These are phyloP conservation scores for Aspergillus pseudoterreus DNA, from an alignment of 2,329 filamentous ascomycete species.

Conservation along the genomic window DNA sequence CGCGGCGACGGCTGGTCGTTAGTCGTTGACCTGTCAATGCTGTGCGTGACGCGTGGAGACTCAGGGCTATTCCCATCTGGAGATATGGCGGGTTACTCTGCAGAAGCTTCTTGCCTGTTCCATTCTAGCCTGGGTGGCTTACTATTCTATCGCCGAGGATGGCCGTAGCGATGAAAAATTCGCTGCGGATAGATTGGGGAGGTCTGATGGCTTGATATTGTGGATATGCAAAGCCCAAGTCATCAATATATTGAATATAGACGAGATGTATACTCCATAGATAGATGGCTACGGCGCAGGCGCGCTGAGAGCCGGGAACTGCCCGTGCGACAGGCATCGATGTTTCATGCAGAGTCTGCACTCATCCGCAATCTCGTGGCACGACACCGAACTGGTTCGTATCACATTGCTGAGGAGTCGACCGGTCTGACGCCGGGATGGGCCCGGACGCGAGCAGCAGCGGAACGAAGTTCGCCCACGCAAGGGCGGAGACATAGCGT, in stretches of 20 bases:
- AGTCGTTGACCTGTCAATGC: conserved; percentile 4
- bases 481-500: neutral
- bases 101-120: neutral
- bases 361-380: neutral
- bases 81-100: neutral
- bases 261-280: neutral
- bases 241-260: neutral
- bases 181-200: neutral
- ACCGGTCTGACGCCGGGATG: neutral
- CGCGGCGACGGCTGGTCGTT: neutral
- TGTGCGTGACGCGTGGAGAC: neutral
- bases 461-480: neutral
- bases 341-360: neutral
- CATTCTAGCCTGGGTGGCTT: neutral
- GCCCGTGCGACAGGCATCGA: neutral
- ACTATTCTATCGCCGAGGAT: neutral
- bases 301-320: neutral
- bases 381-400: neutral
- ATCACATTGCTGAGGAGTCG: neutral
- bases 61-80: neutral
- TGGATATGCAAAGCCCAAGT: too few relatives aligned
- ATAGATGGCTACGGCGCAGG: neutral
- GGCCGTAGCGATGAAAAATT: neutral
- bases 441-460: neutral
- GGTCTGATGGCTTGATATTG: too few relatives aligned